Conservation (phyloP, 495 filamentous ascomycete species). For the Hypoxylon lienhwacheense region DNA sequence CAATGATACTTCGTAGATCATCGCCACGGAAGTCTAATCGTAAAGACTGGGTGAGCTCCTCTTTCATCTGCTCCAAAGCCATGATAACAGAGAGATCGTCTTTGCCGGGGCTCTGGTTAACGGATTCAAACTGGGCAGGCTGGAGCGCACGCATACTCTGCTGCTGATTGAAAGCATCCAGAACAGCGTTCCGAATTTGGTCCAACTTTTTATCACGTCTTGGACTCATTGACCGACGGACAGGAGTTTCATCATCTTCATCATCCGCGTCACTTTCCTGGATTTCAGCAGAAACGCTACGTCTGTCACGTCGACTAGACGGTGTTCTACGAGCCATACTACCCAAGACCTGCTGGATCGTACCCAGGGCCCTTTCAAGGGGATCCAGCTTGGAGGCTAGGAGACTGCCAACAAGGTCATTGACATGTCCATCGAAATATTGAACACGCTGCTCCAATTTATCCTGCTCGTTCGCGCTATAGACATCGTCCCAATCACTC, state of each 20-base stretch:
- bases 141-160: slow-evolving; percentile 39
- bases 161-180: slow-evolving; percentile 73
- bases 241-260: slow-evolving; percentile 75
- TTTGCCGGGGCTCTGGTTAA: slow-evolving; percentile 25
- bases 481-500: slow-evolving; percentile 89
- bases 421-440: slow-evolving; percentile 88
- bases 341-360: slow-evolving; percentile 69
- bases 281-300: slow-evolving; percentile 64
- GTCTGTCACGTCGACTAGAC: slow-evolving; percentile 50
- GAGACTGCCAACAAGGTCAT: slow-evolving; percentile 78
- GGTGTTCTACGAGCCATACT: slow-evolving; percentile 46
- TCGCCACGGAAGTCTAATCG: slow-evolving; percentile 53
- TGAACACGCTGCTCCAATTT: slow-evolving; percentile 71
- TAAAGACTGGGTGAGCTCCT: slow-evolving; percentile 50
- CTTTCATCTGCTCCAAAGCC: slow-evolving; percentile 51
- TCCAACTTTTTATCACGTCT: slow-evolving; percentile 77
- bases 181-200: slow-evolving; percentile 76
- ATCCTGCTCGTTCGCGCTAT: slow-evolving; percentile 78
- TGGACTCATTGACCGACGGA: slow-evolving; percentile 65
- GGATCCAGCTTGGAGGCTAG: slow-evolving; percentile 75
- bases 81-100: slow-evolving; percentile 39
- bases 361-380: slow-evolving; percentile 72
- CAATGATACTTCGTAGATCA: slow-evolving; percentile 60
- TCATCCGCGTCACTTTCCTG: slow-evolving; percentile 92
- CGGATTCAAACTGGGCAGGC: slow-evolving; percentile 26